Evolutionary conservation across 352 stramenopile genomes (phyloP).

Genomic region (Globisporangium rhizosaccharum): DNA sequence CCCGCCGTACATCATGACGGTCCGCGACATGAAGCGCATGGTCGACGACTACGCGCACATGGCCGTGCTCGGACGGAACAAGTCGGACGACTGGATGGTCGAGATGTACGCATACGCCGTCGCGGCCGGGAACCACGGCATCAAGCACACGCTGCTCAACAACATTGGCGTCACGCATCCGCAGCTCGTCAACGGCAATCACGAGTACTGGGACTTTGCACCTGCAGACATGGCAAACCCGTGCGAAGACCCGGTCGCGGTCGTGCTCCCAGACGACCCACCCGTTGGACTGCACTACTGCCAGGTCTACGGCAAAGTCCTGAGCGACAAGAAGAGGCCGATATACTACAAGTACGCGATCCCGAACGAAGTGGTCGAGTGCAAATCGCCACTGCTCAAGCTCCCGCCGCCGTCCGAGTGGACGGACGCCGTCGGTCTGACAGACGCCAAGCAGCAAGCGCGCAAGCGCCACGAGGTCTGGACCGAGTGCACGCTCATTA

Average conservation of each 20-base stretch:
- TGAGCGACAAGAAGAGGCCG: constrained; percentile 26
- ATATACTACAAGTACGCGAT: constrained; percentile 14
- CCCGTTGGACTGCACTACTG: constrained; percentile 23
- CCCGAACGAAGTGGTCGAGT: constrained; percentile 8
- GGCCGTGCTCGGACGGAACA: constrained; percentile 14
- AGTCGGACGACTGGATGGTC: constrained; percentile 22
- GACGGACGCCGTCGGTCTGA: constrained; percentile 12
- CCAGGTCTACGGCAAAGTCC: constrained; percentile 28
- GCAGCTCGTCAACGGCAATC: constrained; percentile 8
- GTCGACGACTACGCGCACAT: constrained; percentile 27
- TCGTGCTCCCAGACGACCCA: constrained; percentile 13
- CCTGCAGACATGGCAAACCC: constrained; percentile 12
- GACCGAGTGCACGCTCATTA: constrained; percentile 16
- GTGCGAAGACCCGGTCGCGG: constrained; percentile 14
- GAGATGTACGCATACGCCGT: constrained; percentile 29
- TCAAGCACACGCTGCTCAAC: constrained; percentile 26
- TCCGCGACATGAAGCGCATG: constrained; percentile 16
- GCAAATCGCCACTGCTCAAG: constrained; percentile 8
- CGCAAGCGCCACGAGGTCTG: constrained; percentile 16
- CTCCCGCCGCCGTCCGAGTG: constrained; percentile 10
- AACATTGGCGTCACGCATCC: constrained; percentile 22
- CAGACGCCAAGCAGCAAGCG: neutral
- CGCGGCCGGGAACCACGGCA: constrained; percentile 20
- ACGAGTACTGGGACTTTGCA: constrained; percentile 22
- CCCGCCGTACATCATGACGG: constrained; percentile 35